Base-by-base conservation (phyloP, 352 stramenopile species). In the Phytopythium litorale region DNA sequence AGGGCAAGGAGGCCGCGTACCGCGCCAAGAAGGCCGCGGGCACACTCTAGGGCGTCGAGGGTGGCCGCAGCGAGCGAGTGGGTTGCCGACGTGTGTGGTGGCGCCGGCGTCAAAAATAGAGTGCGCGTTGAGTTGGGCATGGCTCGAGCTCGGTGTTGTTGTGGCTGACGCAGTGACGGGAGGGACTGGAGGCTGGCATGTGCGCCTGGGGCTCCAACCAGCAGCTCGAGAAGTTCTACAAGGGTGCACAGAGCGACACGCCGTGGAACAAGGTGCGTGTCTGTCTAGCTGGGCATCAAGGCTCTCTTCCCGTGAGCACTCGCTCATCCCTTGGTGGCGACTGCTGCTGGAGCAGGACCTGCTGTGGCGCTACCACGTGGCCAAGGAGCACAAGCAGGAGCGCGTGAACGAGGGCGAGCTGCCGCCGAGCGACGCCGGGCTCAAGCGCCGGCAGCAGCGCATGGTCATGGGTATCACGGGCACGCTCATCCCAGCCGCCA, bases 1-100 rank as follows among this genome's bases (percentile, higher is more conserved):
- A 90, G 38, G 87, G 87, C 52, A 96, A 96, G 63, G 84, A 93
- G 21, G 79, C 65, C 4, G 78, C 70, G 9, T 88, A 70, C 57
- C 84, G 72, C 32, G 72, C 70, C 37, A 74, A 78, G 65, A 88
- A 83, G 67, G 78, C 63, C 37, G 74, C 66, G 33, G 73, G 68
- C 18, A 54, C 65, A 0, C 57, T 46, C 19, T 63, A 57, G 25
- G 21, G 7, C 21, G 13, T 25, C n/a, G 21, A 25, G 18, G 19
- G 19, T 21, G 33, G 4, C 33, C 5, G n/a, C 11, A 3, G 7
- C 4, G 15, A 18, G 6, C 30, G 18, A 13, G 23, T 7, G 15
- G 25, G 18, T 23, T 3, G 12, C 38, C 21, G 35, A 45, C 7
- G 7, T 2, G 38, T 28, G 16, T 25, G n/a, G 19, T 33, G 12